These are phyloP conservation scores for Solanum bukasovii DNA, from an alignment of 257 asterid species.

Conservation along the genomic window DNA sequence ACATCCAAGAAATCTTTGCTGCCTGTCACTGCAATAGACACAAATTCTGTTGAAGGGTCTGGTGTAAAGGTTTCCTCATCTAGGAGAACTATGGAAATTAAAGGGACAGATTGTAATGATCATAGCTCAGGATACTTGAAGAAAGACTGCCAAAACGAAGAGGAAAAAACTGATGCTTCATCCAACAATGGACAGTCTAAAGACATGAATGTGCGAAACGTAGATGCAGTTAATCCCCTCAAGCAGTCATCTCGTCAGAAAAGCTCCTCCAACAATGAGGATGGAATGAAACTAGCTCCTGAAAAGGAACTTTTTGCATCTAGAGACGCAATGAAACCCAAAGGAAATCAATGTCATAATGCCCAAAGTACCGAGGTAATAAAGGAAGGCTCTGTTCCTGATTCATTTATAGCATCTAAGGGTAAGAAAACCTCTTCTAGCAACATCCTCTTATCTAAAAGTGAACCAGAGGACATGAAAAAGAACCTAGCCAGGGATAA, in stretches of 20 bases:
- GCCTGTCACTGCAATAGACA: constrained; percentile 25
- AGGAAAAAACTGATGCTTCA: constrained; percentile 25
- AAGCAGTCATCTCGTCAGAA: constrained; percentile 30
- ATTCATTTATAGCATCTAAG: constrained; percentile 37
- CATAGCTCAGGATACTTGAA: constrained; percentile 20
- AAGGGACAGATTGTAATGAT: constrained; percentile 28
- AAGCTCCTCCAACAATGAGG: constrained; percentile 32
- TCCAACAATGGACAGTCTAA: constrained; percentile 31
- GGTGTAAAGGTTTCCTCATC: constrained; percentile 28
- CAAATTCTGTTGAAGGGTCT: constrained; percentile 32
- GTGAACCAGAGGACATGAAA: constrained; percentile 30
- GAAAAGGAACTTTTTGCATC: constrained; percentile 33
- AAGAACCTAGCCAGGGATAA: constrained; percentile 45
- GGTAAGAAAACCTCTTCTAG: constrained; percentile 34
- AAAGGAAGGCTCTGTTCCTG: constrained; percentile 3
- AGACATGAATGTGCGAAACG: constrained; percentile 23
- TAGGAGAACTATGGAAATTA: constrained; percentile 26
- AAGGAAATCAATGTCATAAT: too few relatives aligned
- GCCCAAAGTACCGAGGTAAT: too few relatives aligned
- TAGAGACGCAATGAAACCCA: constrained; percentile 37
- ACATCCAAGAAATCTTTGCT: constrained; percentile 34
- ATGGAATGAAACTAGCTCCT: constrained; percentile 25
- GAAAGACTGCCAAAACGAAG: constrained; percentile 20
- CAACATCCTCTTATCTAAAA: constrained; percentile 25
- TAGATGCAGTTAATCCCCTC: constrained; percentile 20